These are phyloP conservation scores for Atalantia buxifolia DNA, from an alignment of 345 rosid species.

Conservation along the genomic window DNA sequence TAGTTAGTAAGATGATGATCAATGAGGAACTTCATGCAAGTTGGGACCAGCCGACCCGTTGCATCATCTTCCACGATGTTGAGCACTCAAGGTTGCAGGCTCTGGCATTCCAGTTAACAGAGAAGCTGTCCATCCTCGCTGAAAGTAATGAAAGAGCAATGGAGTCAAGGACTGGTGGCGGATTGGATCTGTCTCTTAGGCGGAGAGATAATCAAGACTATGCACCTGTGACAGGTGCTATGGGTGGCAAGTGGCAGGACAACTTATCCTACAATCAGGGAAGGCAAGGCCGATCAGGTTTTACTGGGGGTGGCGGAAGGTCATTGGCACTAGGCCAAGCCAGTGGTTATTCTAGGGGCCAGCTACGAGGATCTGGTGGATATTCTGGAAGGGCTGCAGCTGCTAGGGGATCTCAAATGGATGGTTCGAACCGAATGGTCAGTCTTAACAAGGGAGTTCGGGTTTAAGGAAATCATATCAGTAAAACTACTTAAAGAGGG, in stretches of 20 bases:
- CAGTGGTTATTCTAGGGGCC: constrained; percentile 52
- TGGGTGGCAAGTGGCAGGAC: constrained; percentile 67
- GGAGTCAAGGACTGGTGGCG: constrained; percentile 65
- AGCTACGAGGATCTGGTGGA: constrained; percentile 46
- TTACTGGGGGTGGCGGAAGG: constrained; percentile 41
- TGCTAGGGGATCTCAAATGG: constrained; percentile 53
- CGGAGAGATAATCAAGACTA: constrained; percentile 71
- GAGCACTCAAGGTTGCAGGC: constrained; percentile 69
- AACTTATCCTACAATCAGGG: constrained; percentile 43
- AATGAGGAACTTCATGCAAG: constrained; percentile 70
- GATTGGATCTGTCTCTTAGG: constrained; percentile 59
- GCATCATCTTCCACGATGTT: constrained; percentile 71
- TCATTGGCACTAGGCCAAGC: constrained; percentile 31
- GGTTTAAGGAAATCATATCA: constrained; percentile 6
- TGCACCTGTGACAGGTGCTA: constrained; percentile 34
- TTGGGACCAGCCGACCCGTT: constrained; percentile 87
- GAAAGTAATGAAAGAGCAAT: constrained; percentile 80
- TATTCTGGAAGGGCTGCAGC: constrained; percentile 39
- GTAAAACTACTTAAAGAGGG: background rate
- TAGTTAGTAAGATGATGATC: constrained; percentile 87
- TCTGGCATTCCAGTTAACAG: constrained; percentile 78
- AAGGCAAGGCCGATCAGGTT: constrained; percentile 54
- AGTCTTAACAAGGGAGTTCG: constrained; percentile 60
- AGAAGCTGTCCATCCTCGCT: constrained; percentile 60
- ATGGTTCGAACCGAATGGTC: constrained; percentile 65